A percentile compares a stretch with the other conserved stretches of the same genome.
Conservation (phyloP, 164 flowering plant species). For the Santalum album region DNA sequence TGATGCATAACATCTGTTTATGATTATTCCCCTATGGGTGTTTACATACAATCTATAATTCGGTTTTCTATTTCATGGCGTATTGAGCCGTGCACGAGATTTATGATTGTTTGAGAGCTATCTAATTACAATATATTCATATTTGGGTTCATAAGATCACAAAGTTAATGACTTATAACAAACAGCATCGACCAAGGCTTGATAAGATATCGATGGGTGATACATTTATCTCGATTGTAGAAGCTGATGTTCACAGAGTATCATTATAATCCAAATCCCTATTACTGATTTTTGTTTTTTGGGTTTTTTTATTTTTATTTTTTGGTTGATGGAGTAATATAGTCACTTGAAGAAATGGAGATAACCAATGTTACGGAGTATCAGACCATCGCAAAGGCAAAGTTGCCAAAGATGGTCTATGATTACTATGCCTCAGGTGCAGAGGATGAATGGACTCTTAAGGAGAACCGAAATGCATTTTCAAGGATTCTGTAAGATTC, state of each 20-base stretch:
- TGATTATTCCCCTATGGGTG: too few relatives aligned
- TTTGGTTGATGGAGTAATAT: not conserved
- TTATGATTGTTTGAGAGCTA: too few relatives aligned
- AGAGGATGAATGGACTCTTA: conserved; percentile 91
- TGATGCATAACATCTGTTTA: not conserved
- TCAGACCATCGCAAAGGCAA: conserved; percentile 74
- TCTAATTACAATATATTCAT: too few relatives aligned
- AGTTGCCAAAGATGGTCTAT: conserved; percentile 81
- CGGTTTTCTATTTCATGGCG: too few relatives aligned
- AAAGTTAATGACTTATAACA: too few relatives aligned
- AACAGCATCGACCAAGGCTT: too few relatives aligned
- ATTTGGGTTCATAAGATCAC: too few relatives aligned
- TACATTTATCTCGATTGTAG: conserved; percentile 10
- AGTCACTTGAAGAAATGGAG: conserved; percentile 34
- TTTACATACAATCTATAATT: not conserved
- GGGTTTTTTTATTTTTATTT: not conserved
- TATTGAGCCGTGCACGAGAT: too few relatives aligned
- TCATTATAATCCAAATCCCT: not conserved
- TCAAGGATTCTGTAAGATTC: conserved; percentile 71
- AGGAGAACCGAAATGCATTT: conserved; percentile 72
- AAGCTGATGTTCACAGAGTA: not conserved
- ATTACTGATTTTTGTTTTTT: not conserved
- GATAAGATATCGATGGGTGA: not conserved
- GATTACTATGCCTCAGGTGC: conserved; percentile 98
- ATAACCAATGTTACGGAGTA: conserved; percentile 73